Conservation (phyloP, 129 eudicot species). For the Chrysanthemum seticuspe region DNA sequence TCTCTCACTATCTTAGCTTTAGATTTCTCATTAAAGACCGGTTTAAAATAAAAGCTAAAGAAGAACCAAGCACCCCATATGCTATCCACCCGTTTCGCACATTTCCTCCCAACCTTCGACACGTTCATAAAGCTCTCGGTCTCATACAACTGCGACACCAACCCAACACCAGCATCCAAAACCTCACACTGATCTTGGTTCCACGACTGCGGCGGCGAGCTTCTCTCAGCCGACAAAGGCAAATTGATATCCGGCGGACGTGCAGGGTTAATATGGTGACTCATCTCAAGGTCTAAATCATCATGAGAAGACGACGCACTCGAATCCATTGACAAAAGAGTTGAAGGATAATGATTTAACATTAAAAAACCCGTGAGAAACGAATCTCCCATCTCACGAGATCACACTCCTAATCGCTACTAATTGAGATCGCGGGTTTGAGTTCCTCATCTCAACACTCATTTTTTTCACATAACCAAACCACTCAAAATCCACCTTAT, state of each 20-base stretch:
- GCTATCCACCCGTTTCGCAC: slow-evolving; percentile 77
- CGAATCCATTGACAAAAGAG: slow-evolving; percentile 93
- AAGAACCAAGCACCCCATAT: slow-evolving; percentile 97
- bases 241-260: slow-evolving; percentile 87
- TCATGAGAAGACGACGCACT: slow-evolving; percentile 88
- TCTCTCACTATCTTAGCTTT: slow-evolving; percentile 62
- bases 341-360: slow-evolving; percentile 83
- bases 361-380: slow-evolving; percentile 61
- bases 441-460: slow-evolving; percentile 36
- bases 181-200: slow-evolving; percentile 56
- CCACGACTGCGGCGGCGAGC: slow-evolving; percentile 75
- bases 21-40: slow-evolving; percentile 73
- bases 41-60: slow-evolving; percentile 77
- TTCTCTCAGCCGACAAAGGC: slow-evolving; percentile 67
- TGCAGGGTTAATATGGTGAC: slow-evolving; percentile 54
- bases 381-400: slow-evolving; percentile 76
- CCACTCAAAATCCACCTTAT: slow-evolving; percentile 19
- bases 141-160: slow-evolving; percentile 65
- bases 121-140: slow-evolving; percentile 56
- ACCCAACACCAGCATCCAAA: slow-evolving; percentile 74
- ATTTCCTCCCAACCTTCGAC: slow-evolving; percentile 63
- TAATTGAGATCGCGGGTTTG: slow-evolving; percentile 25
- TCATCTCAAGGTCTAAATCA: slow-evolving; percentile 82
- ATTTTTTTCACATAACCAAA: slow-evolving; percentile 15
- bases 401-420: slow-evolving; percentile 32